A percentile compares a stretch with the other conserved stretches of the same genome.
Evolutionary conservation across 805 yeast species (phyloP).

Genomic region (Kluyveromyces nonfermentans): DNA sequence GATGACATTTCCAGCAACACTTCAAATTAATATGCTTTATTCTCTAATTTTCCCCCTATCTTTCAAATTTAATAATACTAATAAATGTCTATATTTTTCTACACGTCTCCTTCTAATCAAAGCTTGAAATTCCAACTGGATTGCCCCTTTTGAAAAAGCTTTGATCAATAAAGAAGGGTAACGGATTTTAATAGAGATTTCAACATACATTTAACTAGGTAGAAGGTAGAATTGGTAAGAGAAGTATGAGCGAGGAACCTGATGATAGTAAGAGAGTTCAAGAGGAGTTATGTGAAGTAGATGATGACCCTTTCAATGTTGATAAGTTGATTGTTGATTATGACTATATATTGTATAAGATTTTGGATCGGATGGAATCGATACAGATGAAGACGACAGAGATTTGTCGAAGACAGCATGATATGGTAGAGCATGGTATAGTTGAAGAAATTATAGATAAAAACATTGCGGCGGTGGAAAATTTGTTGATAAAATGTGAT

Average conservation of each 20-base stretch:
- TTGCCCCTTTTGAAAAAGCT: background rate
- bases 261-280: background rate
- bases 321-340: slow-evolving; percentile 50
- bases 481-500: slow-evolving; percentile 36
- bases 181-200: background rate
- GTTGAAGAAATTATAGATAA: slow-evolving; percentile 29
- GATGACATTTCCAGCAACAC: slow-evolving; percentile 15
- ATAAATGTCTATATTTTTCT: no score
- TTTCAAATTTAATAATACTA: no score
- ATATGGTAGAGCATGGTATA: slow-evolving; percentile 19
- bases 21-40: background rate
- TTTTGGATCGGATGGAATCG: slow-evolving; percentile 44
- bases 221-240: background rate
- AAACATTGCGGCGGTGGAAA: slow-evolving; percentile 34
- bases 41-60: background rate
- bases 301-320: slow-evolving; percentile 50
- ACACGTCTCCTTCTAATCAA: background rate
- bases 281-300: background rate
- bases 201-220: background rate
- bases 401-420: slow-evolving; percentile 19
- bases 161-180: background rate
- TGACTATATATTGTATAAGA: slow-evolving; percentile 56
- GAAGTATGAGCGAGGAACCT: background rate
- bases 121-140: background rate
- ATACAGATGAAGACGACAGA: slow-evolving; percentile 36